Percentiles rank a stretch among this genome's conserved stretches.
phyloP scores from a whole-genome alignment of 352 stramenopile genomes.

The Pythium aristosporum region DNA sequence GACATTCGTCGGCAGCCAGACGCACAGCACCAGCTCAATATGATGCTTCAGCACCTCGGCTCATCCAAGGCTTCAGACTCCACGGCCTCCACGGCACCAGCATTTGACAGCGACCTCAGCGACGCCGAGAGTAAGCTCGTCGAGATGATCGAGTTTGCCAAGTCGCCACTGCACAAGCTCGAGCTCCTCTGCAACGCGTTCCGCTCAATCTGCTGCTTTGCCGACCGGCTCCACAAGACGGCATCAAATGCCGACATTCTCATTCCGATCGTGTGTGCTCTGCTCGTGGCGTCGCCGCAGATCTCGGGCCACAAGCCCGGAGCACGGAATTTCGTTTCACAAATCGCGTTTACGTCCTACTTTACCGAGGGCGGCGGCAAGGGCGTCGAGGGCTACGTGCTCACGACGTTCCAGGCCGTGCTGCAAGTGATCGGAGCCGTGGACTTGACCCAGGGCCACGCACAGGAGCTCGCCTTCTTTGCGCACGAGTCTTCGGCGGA shows the following conservation, averaged over 20 bases:
- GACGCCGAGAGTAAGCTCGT: constrained; percentile 44
- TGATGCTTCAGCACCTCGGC: constrained; percentile 13
- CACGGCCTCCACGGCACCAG: constrained; percentile 15
- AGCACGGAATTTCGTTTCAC: constrained; percentile 48
- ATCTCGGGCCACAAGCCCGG: constrained; percentile 11
- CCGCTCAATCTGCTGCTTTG: constrained; percentile 62
- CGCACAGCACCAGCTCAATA: constrained; percentile 13
- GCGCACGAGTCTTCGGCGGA: constrained; percentile 2
- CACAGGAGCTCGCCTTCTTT: constrained; percentile 57
- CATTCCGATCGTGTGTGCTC: constrained; percentile 63
- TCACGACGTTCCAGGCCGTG: constrained; percentile 73
- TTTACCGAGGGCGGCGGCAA: constrained; percentile 75
- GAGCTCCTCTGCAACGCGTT: constrained; percentile 61
- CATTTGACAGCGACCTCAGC: constrained; percentile 32
- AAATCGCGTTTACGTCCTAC: constrained; percentile 76
- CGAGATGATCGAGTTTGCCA: constrained; percentile 44
- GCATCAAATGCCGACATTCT: constrained; percentile 69
- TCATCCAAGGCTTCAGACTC: background rate
- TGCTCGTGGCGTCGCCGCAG: constrained; percentile 44
- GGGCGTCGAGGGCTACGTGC: constrained; percentile 73
- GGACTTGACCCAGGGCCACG: constrained; percentile 48
- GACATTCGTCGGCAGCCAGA: constrained; percentile 52
- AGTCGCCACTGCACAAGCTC: constrained; percentile 62
- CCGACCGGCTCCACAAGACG: constrained; percentile 59
- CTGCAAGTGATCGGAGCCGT: constrained; percentile 70